A percentile compares a stretch with the other conserved stretches of the same genome.
phyloP scores from a whole-genome alignment of 305 asterid species.

The Fraxinus velutina region DNA sequence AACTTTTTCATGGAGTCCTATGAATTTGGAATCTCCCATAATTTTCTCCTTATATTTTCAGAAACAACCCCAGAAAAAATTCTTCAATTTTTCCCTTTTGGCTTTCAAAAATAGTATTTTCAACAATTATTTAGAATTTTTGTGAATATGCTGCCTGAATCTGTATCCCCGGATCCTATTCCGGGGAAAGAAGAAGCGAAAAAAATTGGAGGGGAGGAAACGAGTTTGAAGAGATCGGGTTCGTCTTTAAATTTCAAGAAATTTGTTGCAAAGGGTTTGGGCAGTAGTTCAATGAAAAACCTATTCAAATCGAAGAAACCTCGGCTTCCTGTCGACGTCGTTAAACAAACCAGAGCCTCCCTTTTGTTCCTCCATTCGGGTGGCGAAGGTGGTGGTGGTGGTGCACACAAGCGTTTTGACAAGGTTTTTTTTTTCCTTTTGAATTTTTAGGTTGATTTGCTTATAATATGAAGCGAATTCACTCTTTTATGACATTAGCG shows the following conservation, averaged over 20 bases:
- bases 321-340: slow-evolving; percentile 34
- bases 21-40: slow-evolving; percentile 21
- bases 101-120: not conserved
- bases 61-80: not conserved
- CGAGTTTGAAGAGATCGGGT: slow-evolving; percentile 16
- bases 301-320: slow-evolving; percentile 52
- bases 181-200: slow-evolving; percentile 41
- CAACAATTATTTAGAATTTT: not conserved
- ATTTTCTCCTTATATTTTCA: not conserved
- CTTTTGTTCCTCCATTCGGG: slow-evolving; percentile 6
- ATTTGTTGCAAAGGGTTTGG: slow-evolving; percentile 50
- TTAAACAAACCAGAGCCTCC: slow-evolving; percentile 24
- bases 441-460: not conserved
- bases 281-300: slow-evolving; percentile 41
- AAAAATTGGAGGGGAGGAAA: slow-evolving; percentile 12
- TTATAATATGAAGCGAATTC: not conserved
- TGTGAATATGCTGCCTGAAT: slow-evolving; percentile 30
- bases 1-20: slow-evolving; percentile 15
- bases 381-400: not conserved
- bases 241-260: slow-evolving; percentile 42
- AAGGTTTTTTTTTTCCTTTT: slow-evolving; percentile 43
- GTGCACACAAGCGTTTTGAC: slow-evolving; percentile 20
- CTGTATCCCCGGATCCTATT: slow-evolving; percentile 36
- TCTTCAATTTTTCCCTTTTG: not conserved
- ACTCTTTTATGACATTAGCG: not conserved